A percentile compares a stretch with the other conserved stretches of the same genome.
These are phyloP conservation scores for Adenanthera pavonina DNA, from an alignment of 306 rosid species.

Conservation along the genomic window DNA sequence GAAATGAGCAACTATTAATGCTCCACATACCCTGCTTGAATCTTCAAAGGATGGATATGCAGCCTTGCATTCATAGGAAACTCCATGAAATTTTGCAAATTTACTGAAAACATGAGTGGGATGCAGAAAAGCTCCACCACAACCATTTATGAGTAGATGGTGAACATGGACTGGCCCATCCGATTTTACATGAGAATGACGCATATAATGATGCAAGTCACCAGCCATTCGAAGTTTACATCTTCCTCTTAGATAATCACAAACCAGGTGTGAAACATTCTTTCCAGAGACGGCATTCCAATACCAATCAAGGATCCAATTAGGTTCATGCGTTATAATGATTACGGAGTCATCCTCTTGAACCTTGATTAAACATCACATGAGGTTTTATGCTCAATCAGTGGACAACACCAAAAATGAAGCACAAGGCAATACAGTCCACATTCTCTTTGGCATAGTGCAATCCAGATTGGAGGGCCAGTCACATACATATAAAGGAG, in stretches of 20 bases:
- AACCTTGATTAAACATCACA: conserved; percentile 61
- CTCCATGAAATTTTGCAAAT: conserved; percentile 66
- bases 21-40: conserved; percentile 84
- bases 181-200: conserved; percentile 84
- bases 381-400: conserved; percentile 36
- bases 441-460: too few species aligned
- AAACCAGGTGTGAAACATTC: conserved; percentile 82
- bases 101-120: conserved; percentile 96
- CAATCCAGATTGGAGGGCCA: conserved; percentile 9
- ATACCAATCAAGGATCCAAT: conserved; percentile 97
- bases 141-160: conserved; percentile 94
- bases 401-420: conserved; percentile 13
- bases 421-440: conserved; percentile 1
- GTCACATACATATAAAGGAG: conserved; percentile 2
- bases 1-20: conserved; percentile 25
- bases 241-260: conserved; percentile 87
- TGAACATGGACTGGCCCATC: conserved; percentile 80
- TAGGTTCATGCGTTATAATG: conserved; percentile 91
- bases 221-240: conserved; percentile 98
- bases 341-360: conserved; percentile 83
- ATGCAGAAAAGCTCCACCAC: conserved; percentile 98
- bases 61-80: conserved; percentile 82
- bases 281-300: conserved; percentile 88
- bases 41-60: conserved; percentile 98
- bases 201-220: conserved; percentile 99